Conservation (phyloP, 2,329 filamentous ascomycete species). For the Chaetomium olivaceum region DNA sequence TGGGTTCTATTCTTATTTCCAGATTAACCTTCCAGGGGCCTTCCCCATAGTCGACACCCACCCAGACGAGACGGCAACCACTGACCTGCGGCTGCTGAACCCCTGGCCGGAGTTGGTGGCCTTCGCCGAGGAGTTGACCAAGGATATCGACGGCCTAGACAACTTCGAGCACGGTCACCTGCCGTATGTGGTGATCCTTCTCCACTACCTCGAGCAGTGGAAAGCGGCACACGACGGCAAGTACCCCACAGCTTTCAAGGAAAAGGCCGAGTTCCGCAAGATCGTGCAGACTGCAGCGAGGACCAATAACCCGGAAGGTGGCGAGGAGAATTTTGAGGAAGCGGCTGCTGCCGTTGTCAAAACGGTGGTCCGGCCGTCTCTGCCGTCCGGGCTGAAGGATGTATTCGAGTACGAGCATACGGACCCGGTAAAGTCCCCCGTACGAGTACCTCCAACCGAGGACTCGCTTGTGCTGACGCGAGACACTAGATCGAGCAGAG, state of each 20-base stretch:
- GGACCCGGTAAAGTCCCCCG: constrained; percentile 52
- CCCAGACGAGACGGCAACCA: constrained; percentile 79
- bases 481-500: constrained; percentile 42
- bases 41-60: constrained; percentile 97
- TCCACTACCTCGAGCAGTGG: constrained; percentile 83
- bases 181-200: constrained; percentile 79
- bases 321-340: constrained; percentile 97
- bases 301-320: constrained; percentile 74
- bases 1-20: constrained; percentile 90
- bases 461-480: constrained; percentile 23
- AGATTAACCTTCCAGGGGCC: constrained; percentile 71
- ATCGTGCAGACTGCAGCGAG: constrained; percentile 68
- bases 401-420: constrained; percentile 69
- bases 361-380: constrained; percentile 68
- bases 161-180: constrained; percentile 88
- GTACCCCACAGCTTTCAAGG: constrained; percentile 72
- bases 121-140: constrained; percentile 67
- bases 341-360: constrained; percentile 85
- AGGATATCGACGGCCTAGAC: constrained; percentile 67
- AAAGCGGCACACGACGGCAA: constrained; percentile 67
- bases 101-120: constrained; percentile 81
- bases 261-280: constrained; percentile 81
- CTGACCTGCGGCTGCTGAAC: constrained; percentile 78
- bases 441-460: not conserved
- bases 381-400: constrained; percentile 70